These are phyloP conservation scores for Neurospora sp. DNA, from an alignment of 495 filamentous ascomycete genomes.

Conservation along the genomic window DNA sequence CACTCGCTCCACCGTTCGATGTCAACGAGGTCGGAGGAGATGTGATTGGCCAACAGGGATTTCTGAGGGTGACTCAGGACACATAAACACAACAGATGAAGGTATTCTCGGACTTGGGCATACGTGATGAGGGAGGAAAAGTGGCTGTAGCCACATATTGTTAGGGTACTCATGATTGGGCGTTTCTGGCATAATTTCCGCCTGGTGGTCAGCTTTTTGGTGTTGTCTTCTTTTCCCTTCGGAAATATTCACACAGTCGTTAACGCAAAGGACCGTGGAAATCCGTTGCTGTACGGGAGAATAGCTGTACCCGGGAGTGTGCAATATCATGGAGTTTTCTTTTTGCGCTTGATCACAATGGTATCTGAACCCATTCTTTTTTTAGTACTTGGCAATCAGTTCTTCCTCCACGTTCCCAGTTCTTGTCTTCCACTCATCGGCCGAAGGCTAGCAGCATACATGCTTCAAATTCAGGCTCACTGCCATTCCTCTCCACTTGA, in stretches of 20 bases:
- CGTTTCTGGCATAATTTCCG: neutral
- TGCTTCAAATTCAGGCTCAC: too few species aligned
- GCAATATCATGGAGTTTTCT: neutral
- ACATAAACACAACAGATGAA: neutral
- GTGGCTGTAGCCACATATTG: neutral
- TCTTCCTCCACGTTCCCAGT: too few species aligned
- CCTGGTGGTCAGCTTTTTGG: neutral
- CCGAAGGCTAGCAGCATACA: too few species aligned
- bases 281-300: neutral
- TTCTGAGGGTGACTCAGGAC: neutral
- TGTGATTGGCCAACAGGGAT: constrained; percentile 11
- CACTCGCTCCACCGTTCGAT: constrained; percentile 11
- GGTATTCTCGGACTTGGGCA: neutral
- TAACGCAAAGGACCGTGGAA: neutral
- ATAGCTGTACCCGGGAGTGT: neutral
- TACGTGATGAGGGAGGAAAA: neutral
- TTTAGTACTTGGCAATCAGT: too few species aligned
- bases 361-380: neutral
- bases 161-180: neutral
- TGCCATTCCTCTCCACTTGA: too few species aligned
- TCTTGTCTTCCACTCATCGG: too few species aligned
- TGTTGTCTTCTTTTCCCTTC: neutral
- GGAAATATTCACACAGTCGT: neutral
- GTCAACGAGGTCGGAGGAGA: constrained; percentile 23
- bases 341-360: neutral